A percentile compares a stretch with the other conserved stretches of the same genome.
Conservation (phyloP, 2,329 filamentous ascomycete genomes). For the Fusarium luffae region DNA sequence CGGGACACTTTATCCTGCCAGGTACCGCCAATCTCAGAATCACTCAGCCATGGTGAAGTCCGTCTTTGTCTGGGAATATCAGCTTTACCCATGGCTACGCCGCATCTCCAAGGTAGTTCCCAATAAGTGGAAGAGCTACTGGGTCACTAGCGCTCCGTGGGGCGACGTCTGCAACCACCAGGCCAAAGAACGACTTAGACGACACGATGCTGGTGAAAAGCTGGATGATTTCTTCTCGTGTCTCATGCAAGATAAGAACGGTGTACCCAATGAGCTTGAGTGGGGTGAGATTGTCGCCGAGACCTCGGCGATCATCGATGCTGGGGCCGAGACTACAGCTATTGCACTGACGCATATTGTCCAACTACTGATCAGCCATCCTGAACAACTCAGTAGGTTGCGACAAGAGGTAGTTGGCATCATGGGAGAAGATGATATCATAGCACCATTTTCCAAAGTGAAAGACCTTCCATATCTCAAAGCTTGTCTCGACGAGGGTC, state of each 20-base stretch:
- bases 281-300: slow-evolving; percentile 69
- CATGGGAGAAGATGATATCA: slow-evolving; percentile 54
- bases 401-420: slow-evolving; percentile 58
- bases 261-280: slow-evolving; percentile 54
- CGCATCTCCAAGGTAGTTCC: slow-evolving; percentile 61
- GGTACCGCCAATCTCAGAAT: slow-evolving; percentile 62
- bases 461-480: slow-evolving; percentile 63
- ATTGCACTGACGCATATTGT: slow-evolving; percentile 63
- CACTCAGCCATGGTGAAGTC: slow-evolving; percentile 61
- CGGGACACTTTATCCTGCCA: slow-evolving; percentile 57
- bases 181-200: slow-evolving; percentile 45
- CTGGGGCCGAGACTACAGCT: slow-evolving; percentile 63
- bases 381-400: slow-evolving; percentile 52
- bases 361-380: slow-evolving; percentile 62
- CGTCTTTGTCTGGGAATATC: slow-evolving; percentile 61
- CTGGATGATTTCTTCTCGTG: slow-evolving; percentile 69
- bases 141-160: slow-evolving; percentile 51
- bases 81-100: slow-evolving; percentile 60
- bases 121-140: slow-evolving; percentile 48
- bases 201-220: slow-evolving; percentile 58
- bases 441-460: slow-evolving; percentile 62
- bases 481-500: slow-evolving; percentile 61
- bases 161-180: slow-evolving; percentile 54
- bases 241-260: slow-evolving; percentile 61
- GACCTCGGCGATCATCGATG: slow-evolving; percentile 63